Evolutionary conservation across 139 green algal genomes (phyloP).

Genomic region (Mesotaenium endlicherianum): DNA sequence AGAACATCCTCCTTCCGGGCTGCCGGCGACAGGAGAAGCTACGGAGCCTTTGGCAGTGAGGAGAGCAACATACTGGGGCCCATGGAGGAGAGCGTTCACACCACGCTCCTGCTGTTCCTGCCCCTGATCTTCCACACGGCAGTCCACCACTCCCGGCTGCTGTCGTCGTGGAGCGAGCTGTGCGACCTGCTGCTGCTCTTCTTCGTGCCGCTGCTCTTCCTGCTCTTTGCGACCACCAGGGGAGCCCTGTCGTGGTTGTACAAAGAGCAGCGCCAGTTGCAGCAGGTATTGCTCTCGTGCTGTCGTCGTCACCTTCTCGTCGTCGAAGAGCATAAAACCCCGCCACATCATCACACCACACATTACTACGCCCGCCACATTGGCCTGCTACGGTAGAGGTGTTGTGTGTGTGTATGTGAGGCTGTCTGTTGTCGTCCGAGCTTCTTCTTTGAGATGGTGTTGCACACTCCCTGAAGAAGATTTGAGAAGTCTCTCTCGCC

Average conservation of each 20-base stretch:
- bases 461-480: too few relatives aligned
- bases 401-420: too few relatives aligned
- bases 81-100: constrained; percentile 59
- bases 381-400: too few relatives aligned
- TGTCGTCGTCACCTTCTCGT: too few relatives aligned
- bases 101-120: constrained; percentile 60
- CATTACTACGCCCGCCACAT: too few relatives aligned
- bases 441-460: too few relatives aligned
- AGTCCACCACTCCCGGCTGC: constrained; percentile 57
- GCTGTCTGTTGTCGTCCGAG: too few relatives aligned
- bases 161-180: constrained; percentile 22
- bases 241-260: constrained; percentile 80
- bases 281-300: too few relatives aligned
- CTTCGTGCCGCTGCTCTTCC: constrained; percentile 26
- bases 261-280: constrained; percentile 12
- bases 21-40: constrained; percentile 3
- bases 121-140: constrained; percentile 65
- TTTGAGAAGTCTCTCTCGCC: too few relatives aligned
- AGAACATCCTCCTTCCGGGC: constrained; percentile 74
- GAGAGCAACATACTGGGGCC: constrained; percentile 33
- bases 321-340: too few relatives aligned
- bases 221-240: constrained; percentile 42
- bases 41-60: not conserved
- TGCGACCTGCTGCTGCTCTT: constrained; percentile 19
- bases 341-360: too few relatives aligned